Base-by-base conservation (phyloP, 208 protist genomes). In the Trypanosoma avium region DNA sequence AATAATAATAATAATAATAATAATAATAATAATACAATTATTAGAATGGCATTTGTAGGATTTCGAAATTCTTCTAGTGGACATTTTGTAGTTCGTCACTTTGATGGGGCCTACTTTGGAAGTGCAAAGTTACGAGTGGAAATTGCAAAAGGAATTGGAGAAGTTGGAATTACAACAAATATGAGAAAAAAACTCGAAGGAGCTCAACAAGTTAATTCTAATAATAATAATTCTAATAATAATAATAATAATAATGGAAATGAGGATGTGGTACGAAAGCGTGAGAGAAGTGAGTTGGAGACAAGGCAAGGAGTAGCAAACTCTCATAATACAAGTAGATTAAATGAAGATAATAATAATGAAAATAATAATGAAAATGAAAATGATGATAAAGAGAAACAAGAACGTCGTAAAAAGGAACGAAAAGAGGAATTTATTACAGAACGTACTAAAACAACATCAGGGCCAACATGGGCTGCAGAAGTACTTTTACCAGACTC, bases 11-110 rank as follows among this genome's bases (percentile, higher is more conserved):
- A n/a, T n/a, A n/a, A n/a, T n/a, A n/a, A n/a, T n/a, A n/a, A n/a
- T n/a, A n/a, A n/a, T 46, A 70, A 66, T 8, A 66, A 81, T 40
- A 90, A 80, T 13, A 46, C 43, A 46, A 92, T 92, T 22, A 88
- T 98, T 38, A 73, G 88, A 21, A 98, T 99, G 83, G 97, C 86
- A n/a, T 99, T 99, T 67, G 75, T 99, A 17, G 98, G 98, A 10
- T 99, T 96, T 80, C 70, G 78, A 15, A 95, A 73, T 15, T 78
- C 84, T 5, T 58, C 91, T 8, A 83, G 88, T 17, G 98, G 93
- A 5, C 63, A 96, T 49, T 88, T 86, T 32, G 96, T 97, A 2
- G 79, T 93, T 2, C 58, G 84, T 21, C 88, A 96, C 69, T 97
- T 98, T 47, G 82, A 99, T 60, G 67, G 79, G 19, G 92, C 97